phyloP scores from a whole-genome alignment of 352 stramenopile genomes.

The Blastocystis sp. region DNA sequence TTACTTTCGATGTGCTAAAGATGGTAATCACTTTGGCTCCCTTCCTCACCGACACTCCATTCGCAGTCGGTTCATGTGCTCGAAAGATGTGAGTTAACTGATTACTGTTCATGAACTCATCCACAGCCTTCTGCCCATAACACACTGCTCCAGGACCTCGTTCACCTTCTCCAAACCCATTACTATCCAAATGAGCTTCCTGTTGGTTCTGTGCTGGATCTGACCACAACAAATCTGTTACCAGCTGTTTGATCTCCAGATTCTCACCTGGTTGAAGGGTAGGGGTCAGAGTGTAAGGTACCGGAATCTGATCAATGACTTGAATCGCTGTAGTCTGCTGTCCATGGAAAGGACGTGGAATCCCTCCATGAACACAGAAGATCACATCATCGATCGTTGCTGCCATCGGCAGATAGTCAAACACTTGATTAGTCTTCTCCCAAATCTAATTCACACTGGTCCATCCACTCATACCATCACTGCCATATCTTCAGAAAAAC shows the following conservation, averaged over 20 bases:
- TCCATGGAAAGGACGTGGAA: conserved; percentile 69
- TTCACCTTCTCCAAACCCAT: conserved; percentile 78
- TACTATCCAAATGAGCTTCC: conserved; percentile 65
- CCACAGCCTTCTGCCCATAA: conserved; percentile 79
- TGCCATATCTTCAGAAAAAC: conserved; percentile 76
- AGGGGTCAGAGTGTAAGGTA: conserved; percentile 2
- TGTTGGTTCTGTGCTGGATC: conserved; percentile 63
- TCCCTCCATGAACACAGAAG: conserved; percentile 84
- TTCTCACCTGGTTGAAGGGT: not conserved
- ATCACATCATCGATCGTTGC: conserved; percentile 84
- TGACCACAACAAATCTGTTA: conserved; percentile 49
- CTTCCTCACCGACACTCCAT: conserved; percentile 79
- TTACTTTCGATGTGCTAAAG: conserved; percentile 64
- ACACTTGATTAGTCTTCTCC: conserved; percentile 78
- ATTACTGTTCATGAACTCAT: conserved; percentile 75
- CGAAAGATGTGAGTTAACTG: conserved; percentile 79
- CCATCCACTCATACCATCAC: no score
- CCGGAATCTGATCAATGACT: conserved; percentile 16
- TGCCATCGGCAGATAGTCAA: conserved; percentile 79
- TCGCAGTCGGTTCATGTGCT: conserved; percentile 79
- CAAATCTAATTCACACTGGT: conserved; percentile 71
- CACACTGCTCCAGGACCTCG: conserved; percentile 79
- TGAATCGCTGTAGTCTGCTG: not conserved
- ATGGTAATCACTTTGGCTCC: conserved; percentile 69
- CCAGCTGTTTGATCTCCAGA: conserved; percentile 20